Evolutionary conservation across 306 rosid genomes (phyloP).

Genomic region (Vicia villosa): DNA sequence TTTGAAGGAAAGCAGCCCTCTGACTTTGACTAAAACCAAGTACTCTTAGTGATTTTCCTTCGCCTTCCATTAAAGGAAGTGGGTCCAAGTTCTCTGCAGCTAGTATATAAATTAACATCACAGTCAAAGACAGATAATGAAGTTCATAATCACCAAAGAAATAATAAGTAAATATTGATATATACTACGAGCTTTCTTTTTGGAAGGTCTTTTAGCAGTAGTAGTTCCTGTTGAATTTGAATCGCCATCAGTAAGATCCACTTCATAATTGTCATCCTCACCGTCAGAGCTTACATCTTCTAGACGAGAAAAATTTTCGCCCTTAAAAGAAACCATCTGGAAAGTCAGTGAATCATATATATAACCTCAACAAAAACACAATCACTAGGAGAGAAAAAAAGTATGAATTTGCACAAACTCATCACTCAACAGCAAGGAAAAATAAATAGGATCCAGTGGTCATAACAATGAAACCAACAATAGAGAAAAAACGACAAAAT

Average conservation of each 20-base stretch:
- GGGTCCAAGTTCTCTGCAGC: slow-evolving; percentile 80
- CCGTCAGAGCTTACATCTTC: slow-evolving; percentile 89
- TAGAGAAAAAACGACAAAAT: background rate
- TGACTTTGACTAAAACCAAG: slow-evolving; percentile 92
- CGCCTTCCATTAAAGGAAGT: slow-evolving; percentile 96
- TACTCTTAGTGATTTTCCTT: slow-evolving; percentile 88
- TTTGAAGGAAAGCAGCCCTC: slow-evolving; percentile 87
- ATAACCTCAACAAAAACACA: slow-evolving; percentile 19
- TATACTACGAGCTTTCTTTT: slow-evolving; percentile 71
- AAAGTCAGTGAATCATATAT: slow-evolving; percentile 18
- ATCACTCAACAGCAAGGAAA: background rate
- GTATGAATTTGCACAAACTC: background rate
- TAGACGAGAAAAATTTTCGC: slow-evolving; percentile 87
- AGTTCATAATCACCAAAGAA: slow-evolving; percentile 28
- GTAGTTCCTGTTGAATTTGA: slow-evolving; percentile 65
- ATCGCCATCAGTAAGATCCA: slow-evolving; percentile 74
- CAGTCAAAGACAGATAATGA: background rate
- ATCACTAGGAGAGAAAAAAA: background rate
- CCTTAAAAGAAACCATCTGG: slow-evolving; percentile 93
- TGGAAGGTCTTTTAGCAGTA: slow-evolving; percentile 55
- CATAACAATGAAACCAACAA: slow-evolving; percentile 1
- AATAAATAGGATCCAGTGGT: slow-evolving; percentile 1
- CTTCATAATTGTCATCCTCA: slow-evolving; percentile 93
- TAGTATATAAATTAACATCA: slow-evolving; percentile 25
- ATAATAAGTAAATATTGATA: slow-evolving; percentile 20